Evolutionary conservation across 2,329 filamentous ascomycete species (phyloP).

Genomic region (Fusarium decemcellulare): DNA sequence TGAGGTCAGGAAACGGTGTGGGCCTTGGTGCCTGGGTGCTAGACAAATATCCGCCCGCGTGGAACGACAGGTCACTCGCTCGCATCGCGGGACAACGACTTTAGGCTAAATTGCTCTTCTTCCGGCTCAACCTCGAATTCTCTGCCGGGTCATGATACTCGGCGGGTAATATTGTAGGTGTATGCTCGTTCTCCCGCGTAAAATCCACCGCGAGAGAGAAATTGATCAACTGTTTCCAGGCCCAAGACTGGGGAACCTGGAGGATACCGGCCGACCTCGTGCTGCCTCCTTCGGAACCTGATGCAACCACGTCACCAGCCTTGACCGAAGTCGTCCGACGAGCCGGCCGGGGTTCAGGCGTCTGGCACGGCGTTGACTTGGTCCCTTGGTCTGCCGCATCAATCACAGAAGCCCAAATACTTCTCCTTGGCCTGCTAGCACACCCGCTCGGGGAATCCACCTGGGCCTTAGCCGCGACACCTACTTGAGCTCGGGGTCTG

Average conservation of each 20-base stretch:
- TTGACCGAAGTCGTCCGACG: conserved; percentile 25
- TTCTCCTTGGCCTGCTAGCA: conserved; percentile 2
- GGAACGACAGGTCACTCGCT: conserved; percentile 41
- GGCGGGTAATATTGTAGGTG: background rate
- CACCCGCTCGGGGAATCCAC: conserved; percentile 10
- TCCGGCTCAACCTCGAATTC: conserved; percentile 16
- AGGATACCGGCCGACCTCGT: conserved; percentile 17
- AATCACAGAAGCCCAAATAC: conserved; percentile 39
- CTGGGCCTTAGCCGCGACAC: conserved; percentile 20
- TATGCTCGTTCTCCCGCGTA: conserved; percentile 25
- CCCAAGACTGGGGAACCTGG: conserved; percentile 29
- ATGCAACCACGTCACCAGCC: conserved; percentile 32
- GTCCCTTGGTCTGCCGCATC: conserved; percentile 39
- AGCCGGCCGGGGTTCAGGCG: conserved; percentile 12
- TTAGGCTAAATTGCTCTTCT: conserved; percentile 45
- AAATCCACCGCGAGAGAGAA: conserved; percentile 24
- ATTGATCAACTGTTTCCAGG: background rate
- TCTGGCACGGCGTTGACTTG: background rate
- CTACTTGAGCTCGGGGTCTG: conserved; percentile 12
- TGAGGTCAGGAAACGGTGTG: background rate
- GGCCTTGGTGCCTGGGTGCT: conserved; percentile 24
- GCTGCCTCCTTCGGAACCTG: conserved; percentile 5
- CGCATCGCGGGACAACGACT: conserved; percentile 22
- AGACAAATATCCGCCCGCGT: conserved; percentile 43
- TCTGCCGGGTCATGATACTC: conserved; percentile 34